Conservation (phyloP, 2,329 filamentous ascomycete genomes). For the Microdochium bolleyi region DNA sequence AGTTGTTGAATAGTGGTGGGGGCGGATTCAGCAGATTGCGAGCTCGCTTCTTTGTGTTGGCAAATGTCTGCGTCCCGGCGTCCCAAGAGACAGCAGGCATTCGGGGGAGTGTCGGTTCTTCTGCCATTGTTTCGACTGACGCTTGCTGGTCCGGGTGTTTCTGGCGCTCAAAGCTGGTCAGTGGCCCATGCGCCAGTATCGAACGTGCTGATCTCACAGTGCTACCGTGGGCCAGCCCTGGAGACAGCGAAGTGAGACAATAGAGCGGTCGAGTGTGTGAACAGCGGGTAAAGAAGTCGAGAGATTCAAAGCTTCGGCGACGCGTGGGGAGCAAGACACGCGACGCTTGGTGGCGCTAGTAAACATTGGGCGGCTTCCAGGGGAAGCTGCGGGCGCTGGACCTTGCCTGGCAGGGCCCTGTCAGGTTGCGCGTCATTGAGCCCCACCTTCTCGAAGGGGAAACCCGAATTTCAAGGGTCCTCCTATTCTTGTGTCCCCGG, state of each 20-base stretch:
- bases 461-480: not conserved
- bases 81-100: conserved; percentile 23
- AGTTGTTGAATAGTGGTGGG: conserved; percentile 42
- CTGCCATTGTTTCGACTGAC: conserved; percentile 17
- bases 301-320: not conserved
- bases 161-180: not conserved
- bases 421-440: not conserved
- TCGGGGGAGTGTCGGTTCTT: conserved; percentile 26
- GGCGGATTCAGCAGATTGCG: conserved; percentile 13
- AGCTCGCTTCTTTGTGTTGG: conserved; percentile 30
- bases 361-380: not conserved
- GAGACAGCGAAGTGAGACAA: not conserved
- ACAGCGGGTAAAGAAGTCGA: not conserved
- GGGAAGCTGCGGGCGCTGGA: not conserved
- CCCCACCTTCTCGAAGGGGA: not conserved
- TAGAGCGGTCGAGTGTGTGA: not conserved
- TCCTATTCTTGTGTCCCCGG: no score
- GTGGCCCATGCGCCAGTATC: not conserved
- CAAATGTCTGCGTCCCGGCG: conserved; percentile 17
- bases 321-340: not conserved
- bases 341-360: not conserved
- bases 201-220: no score
- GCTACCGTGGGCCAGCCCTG: no score
- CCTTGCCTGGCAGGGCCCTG: not conserved
- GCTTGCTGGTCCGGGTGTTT: not conserved